Base-by-base conservation (phyloP, 2,329 filamentous ascomycete genomes). In the Lachnellula hyalina region DNA sequence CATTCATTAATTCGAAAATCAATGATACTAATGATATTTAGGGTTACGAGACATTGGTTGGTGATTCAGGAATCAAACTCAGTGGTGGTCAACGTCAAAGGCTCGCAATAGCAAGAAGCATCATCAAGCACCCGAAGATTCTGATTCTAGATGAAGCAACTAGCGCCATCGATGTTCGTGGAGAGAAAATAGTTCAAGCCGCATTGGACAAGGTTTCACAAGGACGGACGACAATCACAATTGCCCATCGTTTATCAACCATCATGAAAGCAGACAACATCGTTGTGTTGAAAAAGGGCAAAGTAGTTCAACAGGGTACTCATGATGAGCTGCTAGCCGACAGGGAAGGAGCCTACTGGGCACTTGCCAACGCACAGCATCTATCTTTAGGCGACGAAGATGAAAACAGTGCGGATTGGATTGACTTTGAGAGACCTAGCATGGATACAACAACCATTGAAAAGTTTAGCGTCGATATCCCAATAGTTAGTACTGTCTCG, bases 191-290 rank as follows among this genome's bases (percentile, higher is more conserved):
- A 32, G 80, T 84, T 2, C 80, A 83, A 63, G 69, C 72, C 41
- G 80, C 80, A 1, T 71, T 83, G 12, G 75, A 78, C 54, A 72
- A 73, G 15, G 73, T 84, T 0, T 80, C 80, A 0, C 69, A 73
- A 42, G 75, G 77, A 32, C 73, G 83, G 17, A 87, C 84, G 0
- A 86, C 83, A 0, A 81, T 87, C 47, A 75, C 81, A 8, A 83
- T 86, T 55, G 82, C 83, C 17, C 63, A 91, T 69, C 77, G 87
- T 3, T 74, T 91, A 2, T 88, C 85, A 0, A 91, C 87, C 72
- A 77, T 90, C 64, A 86, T 84, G 68, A 83, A 87, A 60, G 89
- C 90, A 3, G 86, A 95, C 65, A 82, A 84, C 38, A 95, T 95
- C 52, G 75, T 91, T 7, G 90, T 95, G 0, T 71, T 95, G 51